phyloP scores from a whole-genome alignment of 2,329 filamentous ascomycete genomes.

The Rutstroemia sp. region DNA sequence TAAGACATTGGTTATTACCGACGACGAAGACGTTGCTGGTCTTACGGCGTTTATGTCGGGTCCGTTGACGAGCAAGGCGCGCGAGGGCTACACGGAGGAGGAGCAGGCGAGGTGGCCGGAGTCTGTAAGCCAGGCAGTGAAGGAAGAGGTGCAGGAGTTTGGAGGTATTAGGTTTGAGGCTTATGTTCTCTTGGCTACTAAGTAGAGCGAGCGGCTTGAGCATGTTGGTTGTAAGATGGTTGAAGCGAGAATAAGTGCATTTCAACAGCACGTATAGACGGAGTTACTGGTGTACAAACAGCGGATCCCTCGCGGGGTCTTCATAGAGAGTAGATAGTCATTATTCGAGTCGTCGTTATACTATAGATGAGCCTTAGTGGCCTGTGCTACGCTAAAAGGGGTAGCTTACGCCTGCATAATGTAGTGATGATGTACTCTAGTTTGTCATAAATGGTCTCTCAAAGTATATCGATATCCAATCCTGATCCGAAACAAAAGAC shows the following conservation, averaged over 20 bases:
- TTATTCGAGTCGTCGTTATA: too few relatives aligned
- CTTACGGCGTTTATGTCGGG: constrained; percentile 27
- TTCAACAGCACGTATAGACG: too few relatives aligned
- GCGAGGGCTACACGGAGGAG: constrained; percentile 13
- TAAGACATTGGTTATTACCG: constrained; percentile 21
- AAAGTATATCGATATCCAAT: too few relatives aligned
- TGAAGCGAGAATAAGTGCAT: neutral
- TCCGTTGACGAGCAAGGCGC: constrained; percentile 27
- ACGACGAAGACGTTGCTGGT: constrained; percentile 24
- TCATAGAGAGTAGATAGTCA: too few relatives aligned
- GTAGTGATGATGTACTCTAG: too few relatives aligned
- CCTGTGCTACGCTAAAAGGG: too few relatives aligned
- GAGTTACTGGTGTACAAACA: too few relatives aligned
- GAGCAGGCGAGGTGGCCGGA: neutral
- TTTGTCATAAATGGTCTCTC: too few relatives aligned
- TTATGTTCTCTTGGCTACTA: neutral
- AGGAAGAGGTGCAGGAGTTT: neutral
- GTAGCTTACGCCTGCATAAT: too few relatives aligned
- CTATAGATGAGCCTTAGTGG: too few relatives aligned
- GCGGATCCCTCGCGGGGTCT: too few relatives aligned
- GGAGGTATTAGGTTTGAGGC: neutral
- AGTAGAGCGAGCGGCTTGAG: neutral
- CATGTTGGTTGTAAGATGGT: neutral
- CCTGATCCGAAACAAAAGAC: too few relatives aligned
- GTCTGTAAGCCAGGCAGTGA: neutral